Conservation (phyloP, 2,329 filamentous ascomycete genomes). For the Rosellinia necatrix region DNA sequence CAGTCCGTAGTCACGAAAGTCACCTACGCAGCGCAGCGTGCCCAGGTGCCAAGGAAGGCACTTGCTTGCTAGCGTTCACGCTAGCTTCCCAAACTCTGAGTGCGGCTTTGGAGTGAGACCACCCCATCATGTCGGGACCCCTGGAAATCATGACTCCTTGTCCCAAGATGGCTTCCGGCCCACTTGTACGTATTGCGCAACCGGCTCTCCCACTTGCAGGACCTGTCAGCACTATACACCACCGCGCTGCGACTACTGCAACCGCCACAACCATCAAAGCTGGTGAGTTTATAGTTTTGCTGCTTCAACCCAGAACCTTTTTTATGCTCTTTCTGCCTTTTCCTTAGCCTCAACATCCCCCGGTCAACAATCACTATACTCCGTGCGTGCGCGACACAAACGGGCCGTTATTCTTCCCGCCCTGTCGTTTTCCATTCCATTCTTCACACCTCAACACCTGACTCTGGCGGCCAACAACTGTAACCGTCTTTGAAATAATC, state of each 20-base stretch:
- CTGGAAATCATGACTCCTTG: slow-evolving; percentile 31
- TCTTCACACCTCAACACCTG: not conserved
- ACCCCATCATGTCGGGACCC: slow-evolving; percentile 25
- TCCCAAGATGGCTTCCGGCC: slow-evolving; percentile 24
- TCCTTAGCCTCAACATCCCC: not conserved
- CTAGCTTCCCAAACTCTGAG: not conserved
- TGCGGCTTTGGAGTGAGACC: not conserved
- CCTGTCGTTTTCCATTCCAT: not conserved
- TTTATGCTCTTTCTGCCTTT: not conserved
- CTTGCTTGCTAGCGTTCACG: not conserved
- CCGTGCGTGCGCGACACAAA: no score
- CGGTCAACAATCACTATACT: no score
- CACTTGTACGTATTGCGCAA: slow-evolving; percentile 30
- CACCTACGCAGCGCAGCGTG: no score
- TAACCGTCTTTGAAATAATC: slow-evolving; percentile 2
- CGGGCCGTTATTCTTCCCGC: not conserved
- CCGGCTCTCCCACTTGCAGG: slow-evolving; percentile 26
- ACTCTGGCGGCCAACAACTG: no score
- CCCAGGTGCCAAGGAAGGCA: not conserved
- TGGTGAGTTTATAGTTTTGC: slow-evolving; percentile 22
- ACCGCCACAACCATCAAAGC: slow-evolving; percentile 27
- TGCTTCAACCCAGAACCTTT: slow-evolving; percentile 17
- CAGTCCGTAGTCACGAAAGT: slow-evolving; percentile 15
- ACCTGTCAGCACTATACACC: slow-evolving; percentile 13
- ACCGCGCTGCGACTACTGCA: no score